Evolutionary conservation across 192 early-diverging fungal genomes (phyloP).

Genomic region (Kickxella alabastrina): DNA sequence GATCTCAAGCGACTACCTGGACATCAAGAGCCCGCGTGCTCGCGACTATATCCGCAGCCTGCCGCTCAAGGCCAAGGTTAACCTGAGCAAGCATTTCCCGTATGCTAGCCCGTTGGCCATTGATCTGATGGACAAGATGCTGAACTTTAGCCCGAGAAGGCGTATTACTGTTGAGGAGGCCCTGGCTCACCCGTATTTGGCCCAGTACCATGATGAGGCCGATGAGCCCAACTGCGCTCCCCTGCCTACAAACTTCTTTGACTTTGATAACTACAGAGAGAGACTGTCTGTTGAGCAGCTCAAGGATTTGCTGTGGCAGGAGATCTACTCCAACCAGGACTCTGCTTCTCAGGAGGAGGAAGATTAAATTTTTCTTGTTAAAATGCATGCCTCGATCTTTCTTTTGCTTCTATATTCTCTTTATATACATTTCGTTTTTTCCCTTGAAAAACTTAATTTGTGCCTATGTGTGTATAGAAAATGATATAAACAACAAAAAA

Average conservation of each 20-base stretch:
- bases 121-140: constrained; percentile 81
- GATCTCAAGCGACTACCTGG: constrained; percentile 80
- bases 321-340: constrained; percentile 35
- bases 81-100: constrained; percentile 80
- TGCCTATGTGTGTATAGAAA: too few relatives aligned
- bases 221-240: constrained; percentile 71
- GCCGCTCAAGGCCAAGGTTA: constrained; percentile 81
- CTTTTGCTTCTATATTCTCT: background rate
- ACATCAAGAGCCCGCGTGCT: constrained; percentile 76
- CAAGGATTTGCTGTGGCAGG: constrained; percentile 56
- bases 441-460: too few relatives aligned
- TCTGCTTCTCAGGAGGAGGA: constrained; percentile 12
- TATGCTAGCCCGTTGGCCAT: constrained; percentile 82
- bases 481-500: too few relatives aligned
- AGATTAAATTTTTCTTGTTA: constrained; percentile 14
- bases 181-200: constrained; percentile 85
- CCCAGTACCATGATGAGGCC: constrained; percentile 63
- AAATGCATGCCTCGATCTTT: background rate
- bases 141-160: constrained; percentile 80
- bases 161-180: constrained; percentile 91
- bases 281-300: constrained; percentile 75
- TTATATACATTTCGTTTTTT: background rate
- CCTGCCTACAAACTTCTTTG: constrained; percentile 75
- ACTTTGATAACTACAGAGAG: constrained; percentile 84
- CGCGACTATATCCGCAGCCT: constrained; percentile 88